Percentiles rank a stretch among this genome's conserved stretches.
Conservation (phyloP, 306 rosid genomes). For the Biancaea sappan region DNA sequence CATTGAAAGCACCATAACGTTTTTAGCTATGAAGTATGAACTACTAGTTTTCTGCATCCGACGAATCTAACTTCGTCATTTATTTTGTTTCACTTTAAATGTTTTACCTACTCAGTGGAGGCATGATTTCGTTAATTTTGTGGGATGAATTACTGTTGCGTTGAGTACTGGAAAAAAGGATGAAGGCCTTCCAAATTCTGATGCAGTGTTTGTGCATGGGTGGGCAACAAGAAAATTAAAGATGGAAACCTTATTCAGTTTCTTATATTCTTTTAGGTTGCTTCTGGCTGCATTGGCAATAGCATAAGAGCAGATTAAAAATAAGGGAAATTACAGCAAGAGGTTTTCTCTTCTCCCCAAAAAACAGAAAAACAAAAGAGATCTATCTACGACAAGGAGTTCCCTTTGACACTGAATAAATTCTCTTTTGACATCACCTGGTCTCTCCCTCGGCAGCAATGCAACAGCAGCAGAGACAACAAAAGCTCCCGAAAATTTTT, state of each 20-base stretch:
- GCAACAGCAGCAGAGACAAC: constrained; percentile 36
- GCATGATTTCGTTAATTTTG: neutral
- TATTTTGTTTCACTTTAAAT: neutral
- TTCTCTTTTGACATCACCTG: constrained; percentile 42
- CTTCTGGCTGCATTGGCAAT: constrained; percentile 65
- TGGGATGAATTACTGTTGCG: constrained; percentile 16
- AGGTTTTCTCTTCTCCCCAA: neutral
- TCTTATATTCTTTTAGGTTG: constrained; percentile 47
- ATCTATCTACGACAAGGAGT: constrained; percentile 19
- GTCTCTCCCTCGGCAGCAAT: constrained; percentile 38
- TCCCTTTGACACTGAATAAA: constrained; percentile 41
- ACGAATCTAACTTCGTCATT: neutral
- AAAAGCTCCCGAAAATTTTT: constrained; percentile 1
- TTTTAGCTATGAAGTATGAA: neutral
- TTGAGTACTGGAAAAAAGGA: constrained; percentile 8
- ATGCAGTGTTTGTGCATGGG: constrained; percentile 27
- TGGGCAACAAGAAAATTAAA: constrained; percentile 36
- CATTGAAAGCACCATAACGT: constrained; percentile 18
- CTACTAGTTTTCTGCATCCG: neutral
- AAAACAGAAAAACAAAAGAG: neutral
- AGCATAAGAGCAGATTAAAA: constrained; percentile 31
- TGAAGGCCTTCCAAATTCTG: neutral
- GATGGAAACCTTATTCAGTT: constrained; percentile 37
- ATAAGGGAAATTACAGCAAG: constrained; percentile 25
- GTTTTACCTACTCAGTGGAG: neutral